phyloP scores from a whole-genome alignment of 2,329 filamentous ascomycete species.

The Mycogone perniciosa region DNA sequence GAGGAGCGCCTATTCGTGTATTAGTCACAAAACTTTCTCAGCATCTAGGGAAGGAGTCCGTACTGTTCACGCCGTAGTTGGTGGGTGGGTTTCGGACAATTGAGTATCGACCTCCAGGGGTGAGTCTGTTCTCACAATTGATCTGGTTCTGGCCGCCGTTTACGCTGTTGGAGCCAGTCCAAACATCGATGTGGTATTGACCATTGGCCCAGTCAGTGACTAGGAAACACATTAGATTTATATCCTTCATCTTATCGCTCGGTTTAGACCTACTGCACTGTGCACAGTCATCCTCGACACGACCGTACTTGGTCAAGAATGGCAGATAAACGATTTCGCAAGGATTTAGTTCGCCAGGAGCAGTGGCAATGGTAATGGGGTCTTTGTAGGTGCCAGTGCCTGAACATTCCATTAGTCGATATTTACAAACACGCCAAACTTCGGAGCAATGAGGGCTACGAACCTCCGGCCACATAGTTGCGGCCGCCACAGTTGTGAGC shows the following conservation, averaged over 20 bases:
- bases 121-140: conserved; percentile 17
- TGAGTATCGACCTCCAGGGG: conserved; percentile 15
- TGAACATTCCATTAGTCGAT: neutral
- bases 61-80: conserved; percentile 18
- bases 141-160: conserved; percentile 18
- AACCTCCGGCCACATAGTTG: conserved; percentile 15
- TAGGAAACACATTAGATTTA: neutral
- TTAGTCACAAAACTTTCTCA: neutral
- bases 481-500: conserved; percentile 17
- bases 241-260: neutral
- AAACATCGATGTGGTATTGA: conserved; percentile 18
- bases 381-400: conserved; percentile 17
- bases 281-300: conserved; percentile 15
- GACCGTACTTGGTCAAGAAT: conserved; percentile 18
- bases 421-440: neutral
- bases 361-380: conserved; percentile 17
- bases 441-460: neutral
- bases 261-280: conserved; percentile 14
- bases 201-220: conserved; percentile 12
- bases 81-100: conserved; percentile 18
- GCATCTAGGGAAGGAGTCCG: neutral
- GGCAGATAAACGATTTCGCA: conserved; percentile 19
- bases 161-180: conserved; percentile 15
- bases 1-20: conserved; percentile 12
- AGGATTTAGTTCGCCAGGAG: conserved; percentile 16